A percentile compares a stretch with the other conserved stretches of the same genome.
These are phyloP conservation scores for Ustilago trichophora DNA, from an alignment of 1,284 basidiomycete genomes.

Conservation along the genomic window DNA sequence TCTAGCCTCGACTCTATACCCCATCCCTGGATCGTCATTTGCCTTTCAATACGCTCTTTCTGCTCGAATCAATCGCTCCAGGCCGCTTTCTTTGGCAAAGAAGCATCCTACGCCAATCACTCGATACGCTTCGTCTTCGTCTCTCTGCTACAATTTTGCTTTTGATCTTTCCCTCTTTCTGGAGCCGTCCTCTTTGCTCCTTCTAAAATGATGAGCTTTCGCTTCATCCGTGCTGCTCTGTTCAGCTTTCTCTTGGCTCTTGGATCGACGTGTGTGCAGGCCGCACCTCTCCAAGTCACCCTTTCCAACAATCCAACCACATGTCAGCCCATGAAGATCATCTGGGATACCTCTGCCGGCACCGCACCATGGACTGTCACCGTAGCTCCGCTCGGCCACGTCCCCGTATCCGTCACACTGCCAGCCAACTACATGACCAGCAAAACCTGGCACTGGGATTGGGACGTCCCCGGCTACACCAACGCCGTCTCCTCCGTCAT, in stretches of 20 bases:
- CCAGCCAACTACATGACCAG: conserved; percentile 30
- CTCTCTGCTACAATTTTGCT: too few relatives aligned
- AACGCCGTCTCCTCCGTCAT: conserved; percentile 19
- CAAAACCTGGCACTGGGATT: conserved; percentile 26
- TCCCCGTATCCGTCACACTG: conserved; percentile 26
- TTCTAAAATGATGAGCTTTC: not conserved
- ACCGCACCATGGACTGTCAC: conserved; percentile 47
- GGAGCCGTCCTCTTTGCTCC: not conserved
- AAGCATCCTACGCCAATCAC: too few relatives aligned
- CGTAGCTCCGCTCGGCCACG: conserved; percentile 39
- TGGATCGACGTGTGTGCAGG: conserved; percentile 20
- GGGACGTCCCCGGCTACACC: conserved; percentile 35
- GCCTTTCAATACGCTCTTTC: not conserved
- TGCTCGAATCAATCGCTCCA: too few relatives aligned
- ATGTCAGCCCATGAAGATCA: conserved; percentile 25
- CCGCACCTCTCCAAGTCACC: conserved; percentile 34
- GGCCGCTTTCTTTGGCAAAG: too few relatives aligned
- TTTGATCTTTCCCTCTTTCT: too few relatives aligned
- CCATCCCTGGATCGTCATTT: not conserved
- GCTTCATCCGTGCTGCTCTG: not conserved
- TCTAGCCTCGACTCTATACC: not conserved
- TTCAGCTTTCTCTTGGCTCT: conserved; percentile 9
- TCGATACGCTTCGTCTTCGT: too few relatives aligned
- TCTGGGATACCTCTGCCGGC: conserved; percentile 37
- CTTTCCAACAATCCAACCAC: conserved; percentile 33